Percentiles rank a stretch among this genome's conserved stretches.
phyloP scores from a whole-genome alignment of 768 basidiomycete species.

The Clathrus columnatus region DNA sequence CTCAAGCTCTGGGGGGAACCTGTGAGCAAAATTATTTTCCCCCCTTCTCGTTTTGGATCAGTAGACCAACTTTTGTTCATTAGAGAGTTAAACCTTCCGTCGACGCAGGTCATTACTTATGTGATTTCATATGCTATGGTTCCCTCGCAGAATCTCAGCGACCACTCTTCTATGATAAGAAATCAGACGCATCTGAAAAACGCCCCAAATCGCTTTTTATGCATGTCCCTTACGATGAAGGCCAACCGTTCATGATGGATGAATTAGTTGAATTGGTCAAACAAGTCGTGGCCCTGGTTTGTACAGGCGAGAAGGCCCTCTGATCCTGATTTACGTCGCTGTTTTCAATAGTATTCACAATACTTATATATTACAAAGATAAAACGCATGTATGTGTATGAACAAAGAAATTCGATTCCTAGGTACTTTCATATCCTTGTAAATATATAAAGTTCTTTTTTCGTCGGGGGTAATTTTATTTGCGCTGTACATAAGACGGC shows the following conservation, averaged over 20 bases:
- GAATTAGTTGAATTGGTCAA: slow-evolving; percentile 7
- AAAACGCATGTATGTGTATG: no score
- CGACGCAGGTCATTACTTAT: slow-evolving; percentile 70
- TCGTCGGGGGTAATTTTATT: no score
- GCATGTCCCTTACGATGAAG: slow-evolving; percentile 13
- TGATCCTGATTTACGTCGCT: not conserved
- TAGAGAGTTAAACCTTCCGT: slow-evolving; percentile 65
- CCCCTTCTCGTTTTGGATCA: not conserved
- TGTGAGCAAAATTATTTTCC: slow-evolving; percentile 24
- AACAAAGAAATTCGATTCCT: no score
- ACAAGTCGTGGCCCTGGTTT: slow-evolving; percentile 10
- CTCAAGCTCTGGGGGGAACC: slow-evolving; percentile 43
- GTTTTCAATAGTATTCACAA: not conserved
- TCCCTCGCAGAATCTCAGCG: slow-evolving; percentile 48
- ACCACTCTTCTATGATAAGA: not conserved
- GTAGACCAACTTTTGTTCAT: not conserved
- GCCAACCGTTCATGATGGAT: slow-evolving; percentile 2
- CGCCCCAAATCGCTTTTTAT: slow-evolving; percentile 15
- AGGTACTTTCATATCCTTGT: no score
- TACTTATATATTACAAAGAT: no score
- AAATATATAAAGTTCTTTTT: no score
- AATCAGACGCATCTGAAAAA: not conserved
- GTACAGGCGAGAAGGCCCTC: slow-evolving; percentile 6
- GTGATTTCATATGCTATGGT: slow-evolving; percentile 71
- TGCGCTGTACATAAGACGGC: no score